Base-by-base conservation (phyloP, 805 yeast species). In the Blastobotrys attinorum region DNA sequence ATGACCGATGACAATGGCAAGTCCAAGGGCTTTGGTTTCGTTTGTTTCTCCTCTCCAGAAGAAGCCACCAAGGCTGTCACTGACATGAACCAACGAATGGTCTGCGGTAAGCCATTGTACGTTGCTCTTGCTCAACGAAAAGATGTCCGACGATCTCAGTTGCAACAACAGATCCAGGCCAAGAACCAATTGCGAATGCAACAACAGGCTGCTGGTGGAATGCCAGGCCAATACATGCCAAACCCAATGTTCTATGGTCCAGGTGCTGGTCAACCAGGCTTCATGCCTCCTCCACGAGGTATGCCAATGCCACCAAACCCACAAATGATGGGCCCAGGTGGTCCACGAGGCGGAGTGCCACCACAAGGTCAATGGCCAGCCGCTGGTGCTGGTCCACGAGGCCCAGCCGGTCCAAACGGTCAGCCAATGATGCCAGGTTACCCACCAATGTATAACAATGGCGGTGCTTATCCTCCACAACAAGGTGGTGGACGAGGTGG, bases 41-140 rank as follows among this genome's bases (percentile, higher is more conserved):
- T 92, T 58, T 88, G 98, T 73, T 92, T 82, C 83, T 80, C 96
- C 45, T 70, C 92, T 53, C 96, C 97, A 63, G 98, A 92, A 70
- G 98, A 92, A 79, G 98, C 98, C 57, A 85, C 96, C 61, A 88
- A 87, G 73, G 98, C 98, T 54, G 87, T 90, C 66, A 77, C 90
- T 58, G 98, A 90, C 76, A 89, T 90, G 96, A 88, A 90, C 79
- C 96, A 88, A 73, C 84, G 88, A 66, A 83, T 90, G 82, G 79
- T 92, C 58, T 81, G 79, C 58, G 87, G 89, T 65, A 92, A 92
- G 78, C 98, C 97, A 61, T 76, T 92, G 64, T 92, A 90, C 67
- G 98, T 92, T 70, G 96, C 97, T 49, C 80, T 92, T 63, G 98
- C 98, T 58, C 98, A 92, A 79, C 85, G 96, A 70, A 90, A 87